A percentile compares a stretch with the other conserved stretches of the same genome.
Evolutionary conservation across 202 grass and related monocot genomes (phyloP).

Genomic region (Carex sylvatica): DNA sequence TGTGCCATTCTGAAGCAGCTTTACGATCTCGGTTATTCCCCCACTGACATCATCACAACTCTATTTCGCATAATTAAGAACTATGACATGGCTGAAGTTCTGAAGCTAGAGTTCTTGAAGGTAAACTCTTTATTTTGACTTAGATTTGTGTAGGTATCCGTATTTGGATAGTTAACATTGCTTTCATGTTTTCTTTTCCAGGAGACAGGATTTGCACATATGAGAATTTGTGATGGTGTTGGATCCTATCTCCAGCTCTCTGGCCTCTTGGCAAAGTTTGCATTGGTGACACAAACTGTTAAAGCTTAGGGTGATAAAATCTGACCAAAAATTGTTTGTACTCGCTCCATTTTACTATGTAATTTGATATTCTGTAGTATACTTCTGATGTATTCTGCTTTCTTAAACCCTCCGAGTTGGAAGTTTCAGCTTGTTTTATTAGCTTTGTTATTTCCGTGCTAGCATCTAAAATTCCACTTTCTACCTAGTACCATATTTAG

Average conservation of each 20-base stretch:
- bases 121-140: slow-evolving; percentile 29
- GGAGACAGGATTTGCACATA: slow-evolving; percentile 98
- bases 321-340: neutral
- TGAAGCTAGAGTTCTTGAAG: slow-evolving; percentile 96
- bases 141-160: neutral
- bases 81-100: slow-evolving; percentile 96
- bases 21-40: slow-evolving; percentile 94
- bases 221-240: slow-evolving; percentile 98
- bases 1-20: slow-evolving; percentile 86
- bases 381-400: neutral
- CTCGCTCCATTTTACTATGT: neutral
- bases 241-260: slow-evolving; percentile 92
- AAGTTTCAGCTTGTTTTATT: neutral
- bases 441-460: neutral
- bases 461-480: neutral
- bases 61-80: slow-evolving; percentile 94
- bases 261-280: slow-evolving; percentile 86
- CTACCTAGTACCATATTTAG: no score
- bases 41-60: slow-evolving; percentile 96
- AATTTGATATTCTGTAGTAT: slow-evolving; percentile 3
- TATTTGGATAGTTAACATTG: neutral
- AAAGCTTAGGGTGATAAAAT: slow-evolving; percentile 36
- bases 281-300: slow-evolving; percentile 66
- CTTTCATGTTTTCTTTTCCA: slow-evolving; percentile 31
- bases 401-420: neutral